Percentiles rank a stretch among this genome's conserved stretches.
Conservation (phyloP, 352 stramenopile species). For the Globisporangium canariense region DNA sequence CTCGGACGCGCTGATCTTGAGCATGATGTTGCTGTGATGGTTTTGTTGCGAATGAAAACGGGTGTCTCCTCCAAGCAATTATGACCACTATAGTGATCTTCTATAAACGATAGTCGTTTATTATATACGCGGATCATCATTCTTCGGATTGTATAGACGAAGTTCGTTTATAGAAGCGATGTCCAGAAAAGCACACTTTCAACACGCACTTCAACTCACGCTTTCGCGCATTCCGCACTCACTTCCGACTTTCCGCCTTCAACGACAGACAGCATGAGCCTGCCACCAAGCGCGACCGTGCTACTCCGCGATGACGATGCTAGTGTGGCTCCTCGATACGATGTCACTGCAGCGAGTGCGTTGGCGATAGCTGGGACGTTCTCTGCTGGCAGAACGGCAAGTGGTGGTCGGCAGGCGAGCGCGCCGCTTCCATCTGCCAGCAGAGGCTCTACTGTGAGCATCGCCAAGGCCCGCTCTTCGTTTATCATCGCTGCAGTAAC, state of each 20-base stretch:
- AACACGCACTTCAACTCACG: background rate
- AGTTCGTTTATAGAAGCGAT: no score
- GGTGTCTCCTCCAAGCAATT: background rate
- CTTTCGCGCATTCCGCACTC: background rate
- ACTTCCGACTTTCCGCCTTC: background rate
- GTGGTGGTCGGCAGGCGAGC: background rate
- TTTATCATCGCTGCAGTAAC: conserved; percentile 19
- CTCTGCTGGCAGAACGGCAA: background rate
- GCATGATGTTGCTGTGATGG: conserved; percentile 30
- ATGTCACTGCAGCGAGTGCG: conserved; percentile 14
- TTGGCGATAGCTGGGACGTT: background rate
- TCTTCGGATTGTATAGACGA: no score
- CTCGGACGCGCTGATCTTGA: conserved; percentile 76
- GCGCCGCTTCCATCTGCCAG: conserved; percentile 3
- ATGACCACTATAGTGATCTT: no score
- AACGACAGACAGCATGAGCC: background rate
- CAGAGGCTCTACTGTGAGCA: background rate
- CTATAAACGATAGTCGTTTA: no score
- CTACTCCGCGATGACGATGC: conserved; percentile 10
- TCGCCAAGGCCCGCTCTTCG: conserved; percentile 8
- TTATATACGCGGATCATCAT: no score
- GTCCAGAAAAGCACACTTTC: no score
- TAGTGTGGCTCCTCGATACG: conserved; percentile 4
- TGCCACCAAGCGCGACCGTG: background rate
- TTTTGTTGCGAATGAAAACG: background rate